Percentiles rank a stretch among this genome's conserved stretches.
phyloP scores from a whole-genome alignment of 2,329 filamentous ascomycete species.

The Emydomyces testavorans region DNA sequence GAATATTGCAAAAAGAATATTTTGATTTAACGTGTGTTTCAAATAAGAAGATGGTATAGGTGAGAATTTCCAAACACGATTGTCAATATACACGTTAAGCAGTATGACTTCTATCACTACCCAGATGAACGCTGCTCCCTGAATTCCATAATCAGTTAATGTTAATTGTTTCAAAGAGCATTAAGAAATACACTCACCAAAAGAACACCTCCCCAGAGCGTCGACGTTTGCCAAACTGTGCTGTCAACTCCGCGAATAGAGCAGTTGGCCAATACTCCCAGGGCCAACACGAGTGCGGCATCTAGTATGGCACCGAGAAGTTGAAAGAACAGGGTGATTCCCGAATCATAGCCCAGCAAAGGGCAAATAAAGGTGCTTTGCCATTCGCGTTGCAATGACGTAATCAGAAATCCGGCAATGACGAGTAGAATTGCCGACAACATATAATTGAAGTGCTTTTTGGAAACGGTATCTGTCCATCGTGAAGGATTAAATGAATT shows the following conservation, averaged over 20 bases:
- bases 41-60: slow-evolving; percentile 5
- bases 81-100: slow-evolving; percentile 6
- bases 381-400: slow-evolving; percentile 27
- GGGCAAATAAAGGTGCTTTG: slow-evolving; percentile 43
- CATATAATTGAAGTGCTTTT: slow-evolving; percentile 26
- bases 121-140: slow-evolving; percentile 12
- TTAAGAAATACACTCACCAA: slow-evolving; percentile 12
- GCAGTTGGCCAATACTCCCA: slow-evolving; percentile 17
- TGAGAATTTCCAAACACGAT: slow-evolving; percentile 5
- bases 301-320: slow-evolving; percentile 33
- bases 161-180: too few relatives aligned
- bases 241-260: slow-evolving; percentile 8
- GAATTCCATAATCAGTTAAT: background rate
- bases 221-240: slow-evolving; percentile 9
- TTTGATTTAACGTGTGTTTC: slow-evolving; percentile 28
- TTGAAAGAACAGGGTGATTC: slow-evolving; percentile 30
- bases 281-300: slow-evolving; percentile 29
- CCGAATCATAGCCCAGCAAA: slow-evolving; percentile 25
- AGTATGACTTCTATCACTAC: slow-evolving; percentile 2
- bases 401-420: slow-evolving; percentile 29
- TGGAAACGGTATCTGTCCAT: slow-evolving; percentile 13
- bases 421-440: slow-evolving; percentile 30
- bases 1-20: slow-evolving; percentile 26
- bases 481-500: slow-evolving; percentile 18
- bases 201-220: slow-evolving; percentile 13